Conservation (phyloP, 2,329 filamentous ascomycete genomes). For the Sporothrix sp. region DNA sequence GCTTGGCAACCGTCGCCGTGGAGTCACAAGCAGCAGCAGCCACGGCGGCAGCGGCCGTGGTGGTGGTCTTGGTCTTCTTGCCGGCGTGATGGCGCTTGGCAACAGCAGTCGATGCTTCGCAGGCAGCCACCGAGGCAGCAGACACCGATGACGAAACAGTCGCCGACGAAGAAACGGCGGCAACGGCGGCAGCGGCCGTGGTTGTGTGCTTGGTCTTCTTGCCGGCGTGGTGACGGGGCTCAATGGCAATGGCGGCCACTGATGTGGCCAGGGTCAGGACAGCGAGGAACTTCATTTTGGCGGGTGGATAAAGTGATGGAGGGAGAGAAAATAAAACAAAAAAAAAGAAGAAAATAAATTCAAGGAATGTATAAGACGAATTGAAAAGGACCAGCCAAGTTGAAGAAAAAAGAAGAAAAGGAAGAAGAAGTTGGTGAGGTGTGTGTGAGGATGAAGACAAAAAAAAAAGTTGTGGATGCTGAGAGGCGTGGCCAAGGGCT, state of each 20-base stretch:
- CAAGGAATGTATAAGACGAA: neutral
- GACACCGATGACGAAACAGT: slow-evolving; percentile 1
- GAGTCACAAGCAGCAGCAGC: neutral
- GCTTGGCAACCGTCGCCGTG: neutral
- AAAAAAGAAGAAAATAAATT: neutral
- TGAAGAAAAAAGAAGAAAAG: neutral
- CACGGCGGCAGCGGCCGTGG: neutral
- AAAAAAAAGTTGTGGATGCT: neutral
- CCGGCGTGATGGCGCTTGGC: slow-evolving; percentile 8
- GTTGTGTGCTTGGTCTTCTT: slow-evolving; percentile 5
- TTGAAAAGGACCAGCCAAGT: neutral
- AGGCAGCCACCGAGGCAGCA: neutral
- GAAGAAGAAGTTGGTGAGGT: too few species aligned
- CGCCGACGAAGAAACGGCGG: neutral
- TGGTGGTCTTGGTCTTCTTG: neutral
- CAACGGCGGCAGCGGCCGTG: neutral
- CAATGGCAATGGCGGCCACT: slow-evolving; percentile 11
- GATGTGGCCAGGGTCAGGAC: slow-evolving; percentile 10
- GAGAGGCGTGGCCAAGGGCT: neutral
- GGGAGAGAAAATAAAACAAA: neutral
- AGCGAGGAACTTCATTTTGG: slow-evolving; percentile 15
- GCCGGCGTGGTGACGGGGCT: slow-evolving; percentile 13
- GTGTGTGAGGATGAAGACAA: neutral
- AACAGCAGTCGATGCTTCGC: neutral
- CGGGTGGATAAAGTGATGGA: neutral